phyloP scores from a whole-genome alignment of 768 basidiomycete species.

The Jaapia argillacea region DNA sequence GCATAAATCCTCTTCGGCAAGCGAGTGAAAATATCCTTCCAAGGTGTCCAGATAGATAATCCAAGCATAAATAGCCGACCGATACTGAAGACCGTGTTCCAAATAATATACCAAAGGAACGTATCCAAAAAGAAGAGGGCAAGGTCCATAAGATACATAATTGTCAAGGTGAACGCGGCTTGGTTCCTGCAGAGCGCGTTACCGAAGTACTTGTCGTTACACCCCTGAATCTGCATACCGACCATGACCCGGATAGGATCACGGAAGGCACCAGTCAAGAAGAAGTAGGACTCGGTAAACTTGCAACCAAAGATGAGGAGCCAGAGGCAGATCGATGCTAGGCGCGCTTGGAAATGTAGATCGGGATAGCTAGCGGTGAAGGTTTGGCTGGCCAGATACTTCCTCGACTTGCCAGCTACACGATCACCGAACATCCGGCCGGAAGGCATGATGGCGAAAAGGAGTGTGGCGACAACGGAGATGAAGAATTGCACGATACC shows the following conservation, averaged over 20 bases:
- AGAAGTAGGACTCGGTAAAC: constrained; percentile 96
- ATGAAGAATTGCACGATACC: constrained; percentile 97
- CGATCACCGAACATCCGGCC: constrained; percentile 99
- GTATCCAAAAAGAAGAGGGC: constrained; percentile 98
- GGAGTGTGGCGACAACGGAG: constrained; percentile 72
- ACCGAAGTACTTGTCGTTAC: constrained; percentile 82
- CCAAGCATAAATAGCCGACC: constrained; percentile 83
- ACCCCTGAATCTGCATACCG: constrained; percentile 90
- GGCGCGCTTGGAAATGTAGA: constrained; percentile 51
- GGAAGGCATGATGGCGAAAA: constrained; percentile 89
- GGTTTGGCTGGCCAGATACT: constrained; percentile 96
- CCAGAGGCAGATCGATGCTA: constrained; percentile 80
- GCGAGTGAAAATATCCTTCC: constrained; percentile 95
- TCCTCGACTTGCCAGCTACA: constrained; percentile 89
- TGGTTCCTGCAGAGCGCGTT: constrained; percentile 81
- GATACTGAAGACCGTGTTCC: constrained; percentile 94
- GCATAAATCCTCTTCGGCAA: constrained; percentile 96
- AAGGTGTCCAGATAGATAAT: constrained; percentile 97
- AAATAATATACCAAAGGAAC: constrained; percentile 99
- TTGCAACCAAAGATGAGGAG: constrained; percentile 93
- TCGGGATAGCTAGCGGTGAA: constrained; percentile 93
- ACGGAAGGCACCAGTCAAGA: constrained; percentile 89
- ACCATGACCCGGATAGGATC: constrained; percentile 94
- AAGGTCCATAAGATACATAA: constrained; percentile 99
- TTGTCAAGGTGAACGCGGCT: constrained; percentile 87